Base-by-base conservation (phyloP, 1,284 basidiomycete genomes). In the Tylopilus orsonianus region DNA sequence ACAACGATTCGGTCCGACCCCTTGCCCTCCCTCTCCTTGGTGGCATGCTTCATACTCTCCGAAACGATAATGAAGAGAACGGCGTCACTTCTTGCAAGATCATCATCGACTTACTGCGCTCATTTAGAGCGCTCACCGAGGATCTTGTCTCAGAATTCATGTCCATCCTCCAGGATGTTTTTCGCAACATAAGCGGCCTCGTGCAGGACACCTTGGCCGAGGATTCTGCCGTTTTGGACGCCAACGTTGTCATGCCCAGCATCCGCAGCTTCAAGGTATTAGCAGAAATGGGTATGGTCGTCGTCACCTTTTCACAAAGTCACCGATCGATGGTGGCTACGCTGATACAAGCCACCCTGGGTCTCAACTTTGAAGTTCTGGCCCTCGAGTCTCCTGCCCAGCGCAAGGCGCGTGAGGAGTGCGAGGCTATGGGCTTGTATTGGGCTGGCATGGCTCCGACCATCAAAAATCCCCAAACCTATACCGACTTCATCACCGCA, bases 61-160 rank as follows among this genome's bases (percentile, higher is more conserved):
- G 89, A 41, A 76, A 84, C 55, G 97, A 99, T 74, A 98, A 97
- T 64, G 97, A 99, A 71, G 97, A 99, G 63, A 97, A 95, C 62
- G 97, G 90, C 2, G 80, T 89, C 26, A 79, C 88, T 3, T 92
- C 88, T 47, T 92, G 96, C 78, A 99, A 99, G 71, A 89, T 88
- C 50, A 81, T 97, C 60, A 87, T 94, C 53, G 97, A 99, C 69
- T 69, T 87, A 24, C 74, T 83, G 54, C 83, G 89, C 37, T 76
- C 75, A 19, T 85, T 83, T 60, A 77, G 87, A 64, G 73, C 80
- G n/a, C 73, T 90, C 47, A 82, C 86, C 9, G 93, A 94, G 58
- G 84, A 90, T 6, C 79, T 85, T 48, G 79, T 94, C 34, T 73
- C 81, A 52, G 88, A 93, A 41, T 95, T 97, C 71, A 79, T 96